Evolutionary conservation across 345 rosid genomes (phyloP).

Genomic region (Tarenaya hassleriana): DNA sequence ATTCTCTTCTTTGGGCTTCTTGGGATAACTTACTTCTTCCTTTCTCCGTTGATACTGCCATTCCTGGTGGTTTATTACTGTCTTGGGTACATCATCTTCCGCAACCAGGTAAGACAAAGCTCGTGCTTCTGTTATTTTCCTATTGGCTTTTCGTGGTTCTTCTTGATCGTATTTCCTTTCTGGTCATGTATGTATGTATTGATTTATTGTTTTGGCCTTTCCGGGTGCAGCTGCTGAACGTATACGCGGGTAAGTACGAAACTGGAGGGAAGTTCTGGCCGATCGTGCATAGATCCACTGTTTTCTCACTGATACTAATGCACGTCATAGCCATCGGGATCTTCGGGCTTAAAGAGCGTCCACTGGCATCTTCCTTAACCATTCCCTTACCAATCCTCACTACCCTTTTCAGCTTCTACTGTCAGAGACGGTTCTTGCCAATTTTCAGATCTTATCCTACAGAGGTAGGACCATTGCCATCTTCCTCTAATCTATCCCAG

Average conservation of each 20-base stretch:
- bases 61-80: conserved; percentile 75
- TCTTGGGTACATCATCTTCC: conserved; percentile 79
- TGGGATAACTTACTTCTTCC: conserved; percentile 79
- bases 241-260: conserved; percentile 67
- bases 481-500: background rate
- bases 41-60: conserved; percentile 81
- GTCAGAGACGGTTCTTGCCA: conserved; percentile 66
- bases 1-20: conserved; percentile 76
- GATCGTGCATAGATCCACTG: conserved; percentile 57
- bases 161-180: no score
- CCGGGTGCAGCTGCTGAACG: conserved; percentile 72
- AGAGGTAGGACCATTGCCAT: conserved; percentile 46
- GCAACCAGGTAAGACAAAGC: conserved; percentile 60
- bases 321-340: conserved; percentile 78
- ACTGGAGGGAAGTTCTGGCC: conserved; percentile 84
- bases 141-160: background rate
- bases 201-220: conserved; percentile 2
- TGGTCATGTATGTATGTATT: no score
- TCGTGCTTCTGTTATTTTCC: no score
- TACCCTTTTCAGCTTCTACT: conserved; percentile 64
- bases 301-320: conserved; percentile 77
- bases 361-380: conserved; percentile 60
- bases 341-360: conserved; percentile 75
- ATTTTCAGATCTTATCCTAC: conserved; percentile 60
- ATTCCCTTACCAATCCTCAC: conserved; percentile 82